phyloP scores from a whole-genome alignment of 192 early-diverging fungal species.

The Coemansia sp. region DNA sequence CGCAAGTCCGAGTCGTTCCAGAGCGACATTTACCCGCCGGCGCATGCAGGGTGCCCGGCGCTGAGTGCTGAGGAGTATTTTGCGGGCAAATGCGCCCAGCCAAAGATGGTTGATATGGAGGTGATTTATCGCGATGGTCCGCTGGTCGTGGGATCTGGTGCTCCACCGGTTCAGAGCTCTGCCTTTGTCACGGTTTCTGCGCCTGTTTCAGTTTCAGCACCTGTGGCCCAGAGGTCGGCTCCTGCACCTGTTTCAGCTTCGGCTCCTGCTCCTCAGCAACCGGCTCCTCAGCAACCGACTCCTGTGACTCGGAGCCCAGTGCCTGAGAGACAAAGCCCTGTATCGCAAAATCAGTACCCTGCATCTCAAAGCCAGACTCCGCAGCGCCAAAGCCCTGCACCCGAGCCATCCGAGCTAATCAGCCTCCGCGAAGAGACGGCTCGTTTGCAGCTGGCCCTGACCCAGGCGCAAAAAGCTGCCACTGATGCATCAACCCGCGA shows the following conservation, averaged over 20 bases:
- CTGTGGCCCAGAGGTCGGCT: background rate
- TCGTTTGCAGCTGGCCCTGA: slow-evolving; percentile 46
- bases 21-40: slow-evolving; percentile 90
- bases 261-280: background rate
- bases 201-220: background rate
- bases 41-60: slow-evolving; percentile 74
- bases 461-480: slow-evolving; percentile 12
- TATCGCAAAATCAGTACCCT: background rate
- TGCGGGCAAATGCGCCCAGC: slow-evolving; percentile 76
- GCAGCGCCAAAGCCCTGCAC: slow-evolving; percentile 11
- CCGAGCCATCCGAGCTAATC: slow-evolving; percentile 72
- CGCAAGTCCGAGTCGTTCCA: slow-evolving; percentile 96
- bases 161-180: background rate
- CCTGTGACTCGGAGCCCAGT: background rate
- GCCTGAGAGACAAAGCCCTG: background rate
- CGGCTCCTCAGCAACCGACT: background rate
- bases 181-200: background rate
- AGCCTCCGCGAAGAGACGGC: slow-evolving; percentile 67
- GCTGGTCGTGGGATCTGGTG: slow-evolving; percentile 23
- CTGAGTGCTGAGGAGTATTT: slow-evolving; percentile 93
- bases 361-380: slow-evolving; percentile 2
- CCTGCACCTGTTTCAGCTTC: background rate
- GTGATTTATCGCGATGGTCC: slow-evolving; percentile 27
- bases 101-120: slow-evolving; percentile 57
- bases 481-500: slow-evolving; percentile 6